phyloP scores from a whole-genome alignment of 23 red algal genomes.

The Gracilaria vermiculophylla region DNA sequence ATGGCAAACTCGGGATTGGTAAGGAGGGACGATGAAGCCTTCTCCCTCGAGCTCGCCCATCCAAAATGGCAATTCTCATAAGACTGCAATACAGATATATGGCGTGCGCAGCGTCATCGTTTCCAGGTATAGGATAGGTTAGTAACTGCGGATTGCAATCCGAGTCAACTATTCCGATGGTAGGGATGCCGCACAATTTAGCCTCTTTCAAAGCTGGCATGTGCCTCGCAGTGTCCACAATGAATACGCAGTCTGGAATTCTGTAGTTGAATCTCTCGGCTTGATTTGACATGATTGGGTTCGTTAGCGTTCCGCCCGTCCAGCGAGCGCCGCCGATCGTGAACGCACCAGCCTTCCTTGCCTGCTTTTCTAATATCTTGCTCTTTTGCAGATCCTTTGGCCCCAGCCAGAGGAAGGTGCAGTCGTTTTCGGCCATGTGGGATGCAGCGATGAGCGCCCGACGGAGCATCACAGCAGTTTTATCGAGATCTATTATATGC shows the following conservation, averaged over 20 bases:
- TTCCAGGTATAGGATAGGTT: slow-evolving; percentile 94
- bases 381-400: slow-evolving; percentile 56
- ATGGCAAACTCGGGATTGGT: neutral
- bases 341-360: slow-evolving; percentile 68
- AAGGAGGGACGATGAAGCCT: slow-evolving; percentile 47
- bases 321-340: slow-evolving; percentile 78
- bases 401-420: slow-evolving; percentile 75
- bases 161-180: slow-evolving; percentile 89
- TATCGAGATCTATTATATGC: slow-evolving; percentile 90
- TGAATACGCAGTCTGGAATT: slow-evolving; percentile 86
- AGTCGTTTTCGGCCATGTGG: slow-evolving; percentile 64
- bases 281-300: slow-evolving; percentile 79
- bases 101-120: slow-evolving; percentile 84
- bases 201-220: slow-evolving; percentile 84
- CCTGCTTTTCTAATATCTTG: slow-evolving; percentile 59
- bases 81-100: slow-evolving; percentile 88
- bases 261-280: slow-evolving; percentile 69
- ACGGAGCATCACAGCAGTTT: slow-evolving; percentile 66
- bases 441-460: slow-evolving; percentile 65
- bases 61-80: slow-evolving; percentile 77
- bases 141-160: slow-evolving; percentile 88
- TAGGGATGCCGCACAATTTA: slow-evolving; percentile 68
- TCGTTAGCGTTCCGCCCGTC: slow-evolving; percentile 95
- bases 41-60: slow-evolving; percentile 66
- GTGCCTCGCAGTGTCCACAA: slow-evolving; percentile 76